Evolutionary conservation across 257 asterid species (phyloP).

Genomic region (Oldenlandia corymbosa): DNA sequence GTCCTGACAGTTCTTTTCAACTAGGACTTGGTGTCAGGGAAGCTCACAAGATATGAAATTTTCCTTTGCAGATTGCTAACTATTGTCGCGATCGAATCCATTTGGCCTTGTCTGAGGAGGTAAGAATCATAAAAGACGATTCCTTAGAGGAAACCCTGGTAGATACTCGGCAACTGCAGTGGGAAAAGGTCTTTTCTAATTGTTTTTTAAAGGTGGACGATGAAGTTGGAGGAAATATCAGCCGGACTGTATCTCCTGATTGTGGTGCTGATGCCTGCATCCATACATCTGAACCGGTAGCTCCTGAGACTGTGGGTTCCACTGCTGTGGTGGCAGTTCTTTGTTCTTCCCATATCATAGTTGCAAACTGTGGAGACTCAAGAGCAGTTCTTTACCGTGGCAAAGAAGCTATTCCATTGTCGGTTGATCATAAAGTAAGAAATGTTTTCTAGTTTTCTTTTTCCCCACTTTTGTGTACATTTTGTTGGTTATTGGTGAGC

Average conservation of each 20-base stretch:
- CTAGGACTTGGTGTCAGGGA: not conserved
- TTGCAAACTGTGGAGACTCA: constrained; percentile 83
- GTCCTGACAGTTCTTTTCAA: not conserved
- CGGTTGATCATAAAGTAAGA: constrained; percentile 67
- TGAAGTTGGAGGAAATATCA: constrained; percentile 64
- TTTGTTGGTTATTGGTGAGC: not conserved
- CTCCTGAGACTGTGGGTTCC: constrained; percentile 78
- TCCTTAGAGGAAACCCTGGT: constrained; percentile 23
- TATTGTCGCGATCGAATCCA: constrained; percentile 72
- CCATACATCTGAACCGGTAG: constrained; percentile 41
- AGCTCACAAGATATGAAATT: not conserved
- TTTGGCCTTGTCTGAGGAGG: constrained; percentile 57
- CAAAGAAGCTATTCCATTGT: constrained; percentile 67
- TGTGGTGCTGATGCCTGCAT: constrained; percentile 18
- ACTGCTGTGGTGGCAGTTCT: constrained; percentile 80
- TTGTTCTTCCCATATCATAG: constrained; percentile 73
- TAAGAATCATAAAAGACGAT: constrained; percentile 32
- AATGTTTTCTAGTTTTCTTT: not conserved
- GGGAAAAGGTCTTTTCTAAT: constrained; percentile 57
- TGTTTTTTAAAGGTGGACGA: constrained; percentile 73
- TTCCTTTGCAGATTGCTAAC: constrained; percentile 54
- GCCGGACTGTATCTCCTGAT: constrained; percentile 22
- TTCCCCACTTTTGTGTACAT: no score
- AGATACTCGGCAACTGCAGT: constrained; percentile 54
- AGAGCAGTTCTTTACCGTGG: constrained; percentile 87